Conservation (phyloP, 208 protist genomes). For the Tritrichomonas musculus region DNA sequence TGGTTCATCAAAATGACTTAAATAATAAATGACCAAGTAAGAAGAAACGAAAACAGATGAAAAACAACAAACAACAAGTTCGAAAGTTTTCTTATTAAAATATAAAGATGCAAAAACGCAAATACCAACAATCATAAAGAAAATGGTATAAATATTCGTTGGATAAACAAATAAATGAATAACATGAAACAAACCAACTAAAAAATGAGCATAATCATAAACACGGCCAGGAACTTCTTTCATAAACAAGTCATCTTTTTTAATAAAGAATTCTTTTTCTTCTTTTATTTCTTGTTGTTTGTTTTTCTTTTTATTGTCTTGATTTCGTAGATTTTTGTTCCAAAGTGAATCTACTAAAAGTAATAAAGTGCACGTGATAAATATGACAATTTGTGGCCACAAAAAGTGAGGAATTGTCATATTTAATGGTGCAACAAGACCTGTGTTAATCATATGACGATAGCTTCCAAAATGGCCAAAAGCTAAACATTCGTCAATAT, state of each 20-base stretch:
- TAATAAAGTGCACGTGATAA: background rate
- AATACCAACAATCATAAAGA: background rate
- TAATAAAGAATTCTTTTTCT: too few species aligned
- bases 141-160: background rate
- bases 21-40: background rate
- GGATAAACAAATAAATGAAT: background rate
- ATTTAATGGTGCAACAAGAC: background rate
- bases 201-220: too few species aligned
- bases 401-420: background rate
- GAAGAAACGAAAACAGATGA: background rate
- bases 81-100: background rate
- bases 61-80: background rate
- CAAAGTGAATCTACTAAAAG: too few species aligned
- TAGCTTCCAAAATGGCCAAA: background rate
- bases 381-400: background rate
- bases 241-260: too few species aligned
- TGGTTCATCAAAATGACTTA: background rate
- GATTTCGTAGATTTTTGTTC: too few species aligned
- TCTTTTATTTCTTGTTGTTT: too few species aligned
- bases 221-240: too few species aligned
- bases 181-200: background rate
- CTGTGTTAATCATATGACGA: background rate
- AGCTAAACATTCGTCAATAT: background rate
- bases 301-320: too few species aligned
- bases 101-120: background rate